Conservation (phyloP, 2,329 filamentous ascomycete genomes). For the Colletotrichum incanum region DNA sequence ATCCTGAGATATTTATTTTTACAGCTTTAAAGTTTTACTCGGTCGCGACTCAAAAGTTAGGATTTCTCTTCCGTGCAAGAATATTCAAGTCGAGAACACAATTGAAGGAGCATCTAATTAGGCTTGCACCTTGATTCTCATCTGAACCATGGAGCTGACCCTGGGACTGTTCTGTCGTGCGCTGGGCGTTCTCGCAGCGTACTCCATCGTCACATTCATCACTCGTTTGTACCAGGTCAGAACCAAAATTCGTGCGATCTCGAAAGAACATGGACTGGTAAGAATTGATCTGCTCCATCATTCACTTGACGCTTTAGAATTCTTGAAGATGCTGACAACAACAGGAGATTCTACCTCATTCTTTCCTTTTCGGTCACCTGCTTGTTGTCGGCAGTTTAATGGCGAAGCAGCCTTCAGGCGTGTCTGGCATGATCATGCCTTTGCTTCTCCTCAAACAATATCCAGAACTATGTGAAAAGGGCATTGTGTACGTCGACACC, state of each 20-base stretch:
- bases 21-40: no score
- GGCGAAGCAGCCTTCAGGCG: slow-evolving; percentile 44
- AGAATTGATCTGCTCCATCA: slow-evolving; percentile 12
- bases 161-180: neutral
- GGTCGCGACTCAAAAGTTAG: no score
- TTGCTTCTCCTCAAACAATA: slow-evolving; percentile 34
- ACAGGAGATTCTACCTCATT: slow-evolving; percentile 47
- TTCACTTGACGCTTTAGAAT: no score
- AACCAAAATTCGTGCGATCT: slow-evolving; percentile 3
- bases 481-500: slow-evolving; percentile 48
- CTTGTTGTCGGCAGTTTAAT: slow-evolving; percentile 43
- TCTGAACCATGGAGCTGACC: slow-evolving; percentile 1
- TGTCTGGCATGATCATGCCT: slow-evolving; percentile 48
- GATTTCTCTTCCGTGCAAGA: no score
- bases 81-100: no score
- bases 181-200: neutral
- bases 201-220: slow-evolving; percentile 7
- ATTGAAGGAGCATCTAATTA: no score
- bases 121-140: no score
- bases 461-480: slow-evolving; percentile 44
- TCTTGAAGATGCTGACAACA: slow-evolving; percentile 28
- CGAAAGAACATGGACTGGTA: slow-evolving; percentile 13
- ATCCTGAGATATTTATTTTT: no score
- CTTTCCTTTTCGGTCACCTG: slow-evolving; percentile 48
- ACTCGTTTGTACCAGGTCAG: neutral